Evolutionary conservation across 164 flowering plant genomes (phyloP), one percentile per base, ranked within the genome.

Genomic region (Tetracentron sinense): DNA sequence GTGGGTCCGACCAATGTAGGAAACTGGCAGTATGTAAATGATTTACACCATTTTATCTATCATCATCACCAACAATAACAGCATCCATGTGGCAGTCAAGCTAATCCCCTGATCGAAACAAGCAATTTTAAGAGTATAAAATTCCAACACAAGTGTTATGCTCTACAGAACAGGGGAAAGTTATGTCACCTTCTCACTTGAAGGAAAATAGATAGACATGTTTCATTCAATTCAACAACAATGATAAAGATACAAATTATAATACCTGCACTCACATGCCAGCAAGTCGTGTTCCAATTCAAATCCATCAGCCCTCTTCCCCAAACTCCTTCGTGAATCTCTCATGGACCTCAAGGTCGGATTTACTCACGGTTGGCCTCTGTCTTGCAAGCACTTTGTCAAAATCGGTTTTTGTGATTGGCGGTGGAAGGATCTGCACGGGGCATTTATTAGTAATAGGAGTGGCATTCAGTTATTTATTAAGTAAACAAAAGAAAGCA

Each of bases 281-380:
- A 31, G 31, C 4, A n/a, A 7, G 31, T 42, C 3, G 50, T 46
- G 22, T 53, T 63, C 57, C 35, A 21, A 30, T 62, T 56, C 48
- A 19, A 29, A 56, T 55, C 56, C 54, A 29, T 85, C 68, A 94
- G n/a, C 99, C 99, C 80, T 94, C 99, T 77, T 91, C 99, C 19
- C 99, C 96, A 71, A 94, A 91, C 79, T 94, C 99, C 75, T 81
- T 82, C 15, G 96, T 94, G 74, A 91, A 94, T 78, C 93, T 87
- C 72, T 94, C 96, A 23, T 94, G 99, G 27, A 94, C 90, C 11
- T 94, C 93, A 54, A 94, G 97, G 72, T 94, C 99, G 16, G 81
- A 0, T 76, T 88, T 94, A 80, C 99, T 94, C 58, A 94, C 97
- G 0, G 99, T 94, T 25, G 99, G 99, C 80, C 82, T 89, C 73